Evolutionary conservation across 2,329 filamentous ascomycete genomes (phyloP).

Genomic region (Aureobasidium pullulans): DNA sequence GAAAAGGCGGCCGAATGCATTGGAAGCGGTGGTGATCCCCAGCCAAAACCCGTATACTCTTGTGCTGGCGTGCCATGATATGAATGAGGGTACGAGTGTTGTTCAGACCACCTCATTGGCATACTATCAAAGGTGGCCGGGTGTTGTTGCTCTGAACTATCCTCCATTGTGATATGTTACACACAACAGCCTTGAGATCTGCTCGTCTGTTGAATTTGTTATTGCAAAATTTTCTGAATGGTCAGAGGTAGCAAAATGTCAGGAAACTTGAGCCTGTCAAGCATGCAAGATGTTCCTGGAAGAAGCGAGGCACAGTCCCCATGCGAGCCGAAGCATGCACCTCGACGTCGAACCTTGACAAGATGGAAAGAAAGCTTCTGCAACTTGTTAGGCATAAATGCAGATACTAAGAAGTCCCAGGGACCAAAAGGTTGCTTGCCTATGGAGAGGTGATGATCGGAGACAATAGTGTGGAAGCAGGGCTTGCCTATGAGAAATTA

Average conservation of each 20-base stretch:
- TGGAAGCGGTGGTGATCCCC: constrained; percentile 54
- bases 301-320: constrained; percentile 8
- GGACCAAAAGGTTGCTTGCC: background rate
- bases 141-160: constrained; percentile 35
- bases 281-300: constrained; percentile 14
- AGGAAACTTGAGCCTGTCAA: background rate
- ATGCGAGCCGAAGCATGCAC: constrained; percentile 11
- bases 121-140: constrained; percentile 35
- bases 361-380: constrained; percentile 2
- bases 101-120: constrained; percentile 39
- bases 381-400: constrained; percentile 9
- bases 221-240: background rate
- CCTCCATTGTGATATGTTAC: constrained; percentile 14
- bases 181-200: background rate
- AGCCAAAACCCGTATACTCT: constrained; percentile 60
- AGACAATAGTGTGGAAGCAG: constrained; percentile 10
- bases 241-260: background rate
- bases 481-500: constrained; percentile 8
- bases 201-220: background rate
- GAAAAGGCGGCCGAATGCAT: constrained; percentile 46
- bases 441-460: background rate
- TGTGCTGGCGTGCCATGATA: constrained; percentile 65
- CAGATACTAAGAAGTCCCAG: constrained; percentile 7
- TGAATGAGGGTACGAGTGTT: constrained; percentile 41
- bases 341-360: background rate